phyloP scores from a whole-genome alignment of 345 rosid species.

The Eucalyptus globulus region DNA sequence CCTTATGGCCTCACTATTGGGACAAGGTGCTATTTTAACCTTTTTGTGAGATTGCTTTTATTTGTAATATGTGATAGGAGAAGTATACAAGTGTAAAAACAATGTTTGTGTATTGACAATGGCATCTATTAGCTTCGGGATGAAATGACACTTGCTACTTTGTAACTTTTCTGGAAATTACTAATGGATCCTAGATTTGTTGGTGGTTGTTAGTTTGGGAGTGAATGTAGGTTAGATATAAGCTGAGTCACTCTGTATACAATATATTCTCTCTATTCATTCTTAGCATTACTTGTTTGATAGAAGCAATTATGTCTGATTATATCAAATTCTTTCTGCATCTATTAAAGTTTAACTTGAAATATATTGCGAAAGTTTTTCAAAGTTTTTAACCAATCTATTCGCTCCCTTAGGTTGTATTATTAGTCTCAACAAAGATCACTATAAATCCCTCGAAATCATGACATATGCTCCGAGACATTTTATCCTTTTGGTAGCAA shows the following conservation, averaged over 20 bases:
- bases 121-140: no score
- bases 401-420: not conserved
- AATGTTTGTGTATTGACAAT: no score
- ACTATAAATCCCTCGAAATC: no score
- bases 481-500: not conserved
- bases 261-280: not conserved
- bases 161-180: no score
- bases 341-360: not conserved
- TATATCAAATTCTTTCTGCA: not conserved
- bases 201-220: no score
- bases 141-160: no score
- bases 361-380: no score
- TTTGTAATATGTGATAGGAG: not conserved
- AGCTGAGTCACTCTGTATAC: not conserved
- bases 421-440: not conserved
- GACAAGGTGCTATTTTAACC: no score
- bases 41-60: not conserved
- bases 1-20: no score
- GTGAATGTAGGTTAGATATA: not conserved
- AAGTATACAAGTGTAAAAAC: not conserved
- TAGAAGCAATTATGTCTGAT: not conserved
- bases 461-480: not conserved
- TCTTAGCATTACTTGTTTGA: not conserved
- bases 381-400: not conserved
- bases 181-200: no score